Percentiles rank a stretch among this genome's conserved stretches.
These are phyloP conservation scores for Karstenula rhodostoma DNA, from an alignment of 2,329 filamentous ascomycete species.

Conservation along the genomic window DNA sequence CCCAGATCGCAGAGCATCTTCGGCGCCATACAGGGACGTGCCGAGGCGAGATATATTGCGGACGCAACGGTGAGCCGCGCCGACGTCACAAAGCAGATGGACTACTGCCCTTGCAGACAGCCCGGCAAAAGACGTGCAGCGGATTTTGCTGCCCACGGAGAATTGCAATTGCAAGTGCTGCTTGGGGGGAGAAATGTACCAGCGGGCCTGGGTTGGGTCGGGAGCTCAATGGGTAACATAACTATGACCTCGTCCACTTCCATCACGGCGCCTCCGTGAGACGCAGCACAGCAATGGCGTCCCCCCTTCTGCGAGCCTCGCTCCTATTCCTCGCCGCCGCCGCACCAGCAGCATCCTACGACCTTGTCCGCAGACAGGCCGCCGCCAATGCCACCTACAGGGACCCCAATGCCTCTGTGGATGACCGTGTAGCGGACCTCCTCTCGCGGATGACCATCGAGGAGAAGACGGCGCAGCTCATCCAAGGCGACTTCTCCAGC, in stretches of 20 bases:
- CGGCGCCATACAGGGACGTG: background rate
- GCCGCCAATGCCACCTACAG: slow-evolving; percentile 62
- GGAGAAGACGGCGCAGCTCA: slow-evolving; percentile 74
- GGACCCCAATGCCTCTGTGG: slow-evolving; percentile 67
- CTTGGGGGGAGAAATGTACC: slow-evolving; percentile 7
- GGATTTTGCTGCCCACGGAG: background rate
- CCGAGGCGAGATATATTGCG: slow-evolving; percentile 4
- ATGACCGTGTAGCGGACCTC: slow-evolving; percentile 72
- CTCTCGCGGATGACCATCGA: slow-evolving; percentile 76
- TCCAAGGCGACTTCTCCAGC: slow-evolving; percentile 72
- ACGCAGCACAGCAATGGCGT: slow-evolving; percentile 14
- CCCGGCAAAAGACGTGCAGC: slow-evolving; percentile 11
- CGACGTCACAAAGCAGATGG: background rate
- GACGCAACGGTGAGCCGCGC: background rate
- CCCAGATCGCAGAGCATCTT: background rate
- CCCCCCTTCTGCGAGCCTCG: slow-evolving; percentile 8
- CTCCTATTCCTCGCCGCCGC: slow-evolving; percentile 11
- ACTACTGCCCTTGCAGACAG: slow-evolving; percentile 11
- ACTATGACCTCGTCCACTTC: slow-evolving; percentile 1
- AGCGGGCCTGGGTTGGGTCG: background rate
- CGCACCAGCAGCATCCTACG: slow-evolving; percentile 23
- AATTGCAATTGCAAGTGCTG: background rate
- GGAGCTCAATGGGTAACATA: background rate
- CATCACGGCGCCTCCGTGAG: background rate
- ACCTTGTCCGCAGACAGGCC: slow-evolving; percentile 37